Evolutionary conservation across 2,329 filamentous ascomycete genomes (phyloP).

Genomic region (Hymenoscyphus fructigenus): DNA sequence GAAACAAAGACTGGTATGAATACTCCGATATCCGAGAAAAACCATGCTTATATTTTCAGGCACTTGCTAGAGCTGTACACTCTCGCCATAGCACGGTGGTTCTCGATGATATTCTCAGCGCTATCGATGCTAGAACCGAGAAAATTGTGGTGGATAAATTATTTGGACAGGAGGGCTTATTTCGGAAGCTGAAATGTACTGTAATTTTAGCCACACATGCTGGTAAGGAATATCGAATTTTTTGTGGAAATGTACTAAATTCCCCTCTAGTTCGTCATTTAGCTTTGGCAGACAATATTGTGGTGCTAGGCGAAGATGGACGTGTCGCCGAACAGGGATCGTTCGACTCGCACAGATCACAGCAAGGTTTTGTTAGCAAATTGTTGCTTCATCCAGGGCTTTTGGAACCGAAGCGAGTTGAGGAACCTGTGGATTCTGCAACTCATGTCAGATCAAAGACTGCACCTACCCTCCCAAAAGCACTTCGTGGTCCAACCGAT

Average conservation of each 20-base stretch:
- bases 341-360: slow-evolving; percentile 36
- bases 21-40: neutral
- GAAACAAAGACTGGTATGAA: slow-evolving; percentile 28
- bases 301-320: slow-evolving; percentile 37
- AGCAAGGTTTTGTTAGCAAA: too few relatives aligned
- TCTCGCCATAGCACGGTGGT: slow-evolving; percentile 25
- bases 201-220: slow-evolving; percentile 17
- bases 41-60: slow-evolving; percentile 40
- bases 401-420: too few relatives aligned
- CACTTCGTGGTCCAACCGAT: neutral
- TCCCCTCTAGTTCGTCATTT: slow-evolving; percentile 22
- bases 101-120: slow-evolving; percentile 30
- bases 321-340: slow-evolving; percentile 38
- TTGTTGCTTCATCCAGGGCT: too few relatives aligned
- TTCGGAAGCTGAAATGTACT: slow-evolving; percentile 32
- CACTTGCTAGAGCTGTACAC: slow-evolving; percentile 57
- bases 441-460: too few relatives aligned
- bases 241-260: neutral
- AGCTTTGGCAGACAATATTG: slow-evolving; percentile 40
- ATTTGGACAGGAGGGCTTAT: slow-evolving; percentile 16
- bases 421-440: too few relatives aligned
- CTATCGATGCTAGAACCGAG: slow-evolving; percentile 25
- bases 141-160: slow-evolving; percentile 18
- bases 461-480: too few relatives aligned
- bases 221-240: neutral